Conservation (phyloP, 192 early-diverging fungal species). For the Coemansia sp. region DNA sequence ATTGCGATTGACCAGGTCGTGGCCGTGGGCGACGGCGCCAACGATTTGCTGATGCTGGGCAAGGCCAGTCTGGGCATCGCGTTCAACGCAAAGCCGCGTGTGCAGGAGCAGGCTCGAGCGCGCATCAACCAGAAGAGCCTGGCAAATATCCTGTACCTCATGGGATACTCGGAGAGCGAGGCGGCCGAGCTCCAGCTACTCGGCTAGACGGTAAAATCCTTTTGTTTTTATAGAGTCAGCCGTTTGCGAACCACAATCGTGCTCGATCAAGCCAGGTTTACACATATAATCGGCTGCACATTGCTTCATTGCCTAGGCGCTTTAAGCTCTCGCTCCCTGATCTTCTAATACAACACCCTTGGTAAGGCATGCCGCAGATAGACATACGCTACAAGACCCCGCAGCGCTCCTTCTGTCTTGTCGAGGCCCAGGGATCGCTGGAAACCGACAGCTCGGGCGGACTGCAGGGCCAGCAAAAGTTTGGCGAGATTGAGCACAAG, state of each 20-base stretch:
- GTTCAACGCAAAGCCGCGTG: conserved; percentile 96
- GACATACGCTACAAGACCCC: conserved; percentile 23
- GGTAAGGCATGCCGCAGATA: conserved; percentile 34
- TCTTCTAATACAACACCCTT: not conserved
- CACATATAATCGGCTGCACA: too few species aligned
- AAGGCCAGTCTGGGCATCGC: conserved; percentile 94
- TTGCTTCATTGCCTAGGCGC: too few species aligned
- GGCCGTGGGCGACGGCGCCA: conserved; percentile 97
- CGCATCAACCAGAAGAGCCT: conserved; percentile 94
- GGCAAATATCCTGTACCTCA: conserved; percentile 79
- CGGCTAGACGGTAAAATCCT: not conserved
- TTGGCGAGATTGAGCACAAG: conserved; percentile 35
- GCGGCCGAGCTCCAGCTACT: conserved; percentile 55
- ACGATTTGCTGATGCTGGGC: conserved; percentile 92
- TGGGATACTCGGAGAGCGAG: conserved; percentile 83
- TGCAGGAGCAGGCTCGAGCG: conserved; percentile 82
- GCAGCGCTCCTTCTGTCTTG: conserved; percentile 37
- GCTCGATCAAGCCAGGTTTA: too few species aligned
- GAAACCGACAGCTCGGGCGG: conserved; percentile 39
- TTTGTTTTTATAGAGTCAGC: not conserved
- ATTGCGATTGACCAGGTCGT: conserved; percentile 88
- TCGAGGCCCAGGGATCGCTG: conserved; percentile 44
- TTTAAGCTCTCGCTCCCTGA: too few species aligned
- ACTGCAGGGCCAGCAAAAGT: conserved; percentile 30
- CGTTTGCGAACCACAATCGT: too few species aligned